Percentiles rank a stretch among this genome's conserved stretches.
These are phyloP conservation scores for Astragalus glycyphyllos DNA, from an alignment of 306 rosid species.

Conservation along the genomic window DNA sequence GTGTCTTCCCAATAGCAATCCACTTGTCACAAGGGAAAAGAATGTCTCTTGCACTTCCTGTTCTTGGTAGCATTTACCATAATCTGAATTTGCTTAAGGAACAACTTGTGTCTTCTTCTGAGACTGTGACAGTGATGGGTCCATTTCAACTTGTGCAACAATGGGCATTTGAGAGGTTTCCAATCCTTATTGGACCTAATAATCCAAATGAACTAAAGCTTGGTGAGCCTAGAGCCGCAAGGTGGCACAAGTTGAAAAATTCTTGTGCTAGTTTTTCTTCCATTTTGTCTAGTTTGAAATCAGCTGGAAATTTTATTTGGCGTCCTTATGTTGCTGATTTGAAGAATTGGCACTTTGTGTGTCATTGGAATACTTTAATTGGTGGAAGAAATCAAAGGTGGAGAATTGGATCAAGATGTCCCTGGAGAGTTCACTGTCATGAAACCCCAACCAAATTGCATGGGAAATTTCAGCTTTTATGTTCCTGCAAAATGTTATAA, in stretches of 20 bases:
- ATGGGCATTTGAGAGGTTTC: no score
- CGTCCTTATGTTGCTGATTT: conserved; percentile 43
- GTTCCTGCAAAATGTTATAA: conserved; percentile 39
- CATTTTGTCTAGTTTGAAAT: conserved; percentile 27
- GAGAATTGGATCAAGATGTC: conserved; percentile 54
- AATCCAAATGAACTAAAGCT: conserved; percentile 37
- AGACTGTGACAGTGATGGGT: no score
- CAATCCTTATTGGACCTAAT: conserved; percentile 39
- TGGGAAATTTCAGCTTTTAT: conserved; percentile 32
- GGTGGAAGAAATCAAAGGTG: conserved; percentile 28
- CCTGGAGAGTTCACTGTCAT: conserved; percentile 35
- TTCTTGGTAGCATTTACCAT: conserved; percentile 35
- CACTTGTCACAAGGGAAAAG: conserved; percentile 31
- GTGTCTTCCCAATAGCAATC: conserved; percentile 31
- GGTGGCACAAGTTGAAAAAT: conserved; percentile 31
- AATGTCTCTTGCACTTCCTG: conserved; percentile 39
- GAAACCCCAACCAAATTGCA: no score
- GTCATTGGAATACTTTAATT: conserved; percentile 30
- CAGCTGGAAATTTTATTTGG: conserved; percentile 41
- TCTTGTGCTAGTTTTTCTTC: not conserved
- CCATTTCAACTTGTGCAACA: no score
- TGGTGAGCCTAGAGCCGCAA: conserved; percentile 43
- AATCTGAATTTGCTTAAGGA: conserved; percentile 37
- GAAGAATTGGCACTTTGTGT: conserved; percentile 36
- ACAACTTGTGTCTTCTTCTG: no score